A percentile compares a stretch with the other conserved stretches of the same genome.
These are phyloP conservation scores for Brassica rapa DNA, from an alignment of 345 rosid genomes.

Conservation along the genomic window DNA sequence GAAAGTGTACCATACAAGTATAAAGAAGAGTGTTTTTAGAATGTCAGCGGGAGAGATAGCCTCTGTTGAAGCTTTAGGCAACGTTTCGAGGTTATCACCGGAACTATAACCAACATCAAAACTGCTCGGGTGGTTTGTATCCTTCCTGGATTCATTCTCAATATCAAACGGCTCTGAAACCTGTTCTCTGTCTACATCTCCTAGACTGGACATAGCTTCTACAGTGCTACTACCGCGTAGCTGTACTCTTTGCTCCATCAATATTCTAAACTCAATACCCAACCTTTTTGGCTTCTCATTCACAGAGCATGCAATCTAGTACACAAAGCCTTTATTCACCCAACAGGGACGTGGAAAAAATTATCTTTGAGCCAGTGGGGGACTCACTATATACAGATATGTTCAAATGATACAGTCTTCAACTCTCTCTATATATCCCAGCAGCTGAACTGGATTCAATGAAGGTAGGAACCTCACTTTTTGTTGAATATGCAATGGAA, in stretches of 20 bases:
- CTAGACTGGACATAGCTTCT: constrained; percentile 36
- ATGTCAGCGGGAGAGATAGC: constrained; percentile 67
- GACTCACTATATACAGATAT: background rate
- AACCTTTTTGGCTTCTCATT: constrained; percentile 34
- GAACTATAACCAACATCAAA: constrained; percentile 45
- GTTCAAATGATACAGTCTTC: background rate
- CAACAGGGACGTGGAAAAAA: background rate
- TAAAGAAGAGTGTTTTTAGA: constrained; percentile 85
- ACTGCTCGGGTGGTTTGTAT: constrained; percentile 32
- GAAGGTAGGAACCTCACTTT: constrained; percentile 3
- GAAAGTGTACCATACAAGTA: constrained; percentile 97
- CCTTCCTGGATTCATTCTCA: constrained; percentile 54
- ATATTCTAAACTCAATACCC: constrained; percentile 21
- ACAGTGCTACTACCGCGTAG: constrained; percentile 45
- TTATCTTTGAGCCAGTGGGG: constrained; percentile 8
- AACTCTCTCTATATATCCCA: constrained; percentile 13
- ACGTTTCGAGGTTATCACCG: constrained; percentile 31
- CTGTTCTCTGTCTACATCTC: constrained; percentile 41
- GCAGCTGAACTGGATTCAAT: background rate
- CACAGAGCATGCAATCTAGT: constrained; percentile 40
- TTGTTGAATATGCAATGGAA: constrained; percentile 11
- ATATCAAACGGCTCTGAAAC: constrained; percentile 49
- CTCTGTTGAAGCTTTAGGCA: constrained; percentile 44
- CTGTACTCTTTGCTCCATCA: constrained; percentile 51
- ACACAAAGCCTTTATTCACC: constrained; percentile 7